Conservation (phyloP, 352 stramenopile species). For the Phytophthora europaea region DNA sequence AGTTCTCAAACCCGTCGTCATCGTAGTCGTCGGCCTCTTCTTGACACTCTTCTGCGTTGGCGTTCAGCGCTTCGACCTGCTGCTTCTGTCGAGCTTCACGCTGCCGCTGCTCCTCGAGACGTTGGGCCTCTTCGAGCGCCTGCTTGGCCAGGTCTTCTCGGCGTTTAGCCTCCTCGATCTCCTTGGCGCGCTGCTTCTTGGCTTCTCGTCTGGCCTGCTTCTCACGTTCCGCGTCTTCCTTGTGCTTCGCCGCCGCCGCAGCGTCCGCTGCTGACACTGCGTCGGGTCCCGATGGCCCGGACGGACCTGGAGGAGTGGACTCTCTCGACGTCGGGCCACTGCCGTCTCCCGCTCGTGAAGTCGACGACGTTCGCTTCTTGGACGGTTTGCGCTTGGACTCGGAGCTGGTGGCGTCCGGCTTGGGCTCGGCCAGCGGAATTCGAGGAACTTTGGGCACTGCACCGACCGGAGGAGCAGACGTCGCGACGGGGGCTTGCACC, state of each 20-base stretch:
- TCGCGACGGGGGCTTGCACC: constrained; percentile 11
- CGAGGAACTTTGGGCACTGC: constrained; percentile 49
- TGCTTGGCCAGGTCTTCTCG: constrained; percentile 62
- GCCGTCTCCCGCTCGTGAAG: constrained; percentile 13
- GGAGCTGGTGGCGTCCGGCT: constrained; percentile 17
- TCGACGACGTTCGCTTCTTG: constrained; percentile 57
- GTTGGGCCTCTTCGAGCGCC: constrained; percentile 54
- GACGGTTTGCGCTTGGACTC: constrained; percentile 46
- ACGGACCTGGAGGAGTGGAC: constrained; percentile 18
- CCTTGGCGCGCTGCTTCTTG: constrained; percentile 62
- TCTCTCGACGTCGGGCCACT: constrained; percentile 3
- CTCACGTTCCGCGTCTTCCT: constrained; percentile 51
- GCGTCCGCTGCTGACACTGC: constrained; percentile 15
- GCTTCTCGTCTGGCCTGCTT: constrained; percentile 55
- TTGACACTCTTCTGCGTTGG: constrained; percentile 78
- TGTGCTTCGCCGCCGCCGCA: constrained; percentile 38
- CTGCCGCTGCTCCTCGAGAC: constrained; percentile 53
- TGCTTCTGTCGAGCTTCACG: constrained; percentile 62
- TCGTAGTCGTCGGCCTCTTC: constrained; percentile 75
- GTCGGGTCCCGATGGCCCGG: constrained; percentile 17
- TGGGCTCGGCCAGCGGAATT: constrained; percentile 59
- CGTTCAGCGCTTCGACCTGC: constrained; percentile 65
- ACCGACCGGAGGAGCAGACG: constrained; percentile 19
- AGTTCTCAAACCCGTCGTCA: constrained; percentile 78
- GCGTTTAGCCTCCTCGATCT: constrained; percentile 59